These are phyloP conservation scores for Gillenia trifoliata DNA, from an alignment of 306 rosid genomes.

Conservation along the genomic window DNA sequence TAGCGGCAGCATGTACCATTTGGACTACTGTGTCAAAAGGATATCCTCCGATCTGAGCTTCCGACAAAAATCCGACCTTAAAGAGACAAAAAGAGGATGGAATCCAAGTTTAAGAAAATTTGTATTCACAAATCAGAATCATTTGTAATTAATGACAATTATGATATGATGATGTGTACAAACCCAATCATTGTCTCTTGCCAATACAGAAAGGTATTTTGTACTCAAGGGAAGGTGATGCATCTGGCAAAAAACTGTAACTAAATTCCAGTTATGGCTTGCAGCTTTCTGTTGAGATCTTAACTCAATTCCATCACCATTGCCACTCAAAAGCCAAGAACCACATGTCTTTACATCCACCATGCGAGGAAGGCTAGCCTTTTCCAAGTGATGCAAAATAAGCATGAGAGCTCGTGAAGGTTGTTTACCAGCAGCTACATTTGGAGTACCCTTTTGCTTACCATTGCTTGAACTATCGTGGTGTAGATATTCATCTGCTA, in stretches of 20 bases:
- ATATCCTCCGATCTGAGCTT: conserved; percentile 91
- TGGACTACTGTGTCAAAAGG: conserved; percentile 68
- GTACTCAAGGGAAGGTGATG: conserved; percentile 83
- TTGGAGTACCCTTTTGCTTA: conserved; percentile 35
- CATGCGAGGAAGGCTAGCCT: conserved; percentile 62
- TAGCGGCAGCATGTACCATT: conserved; percentile 45
- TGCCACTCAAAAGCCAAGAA: conserved; percentile 73
- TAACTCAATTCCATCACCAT: conserved; percentile 73
- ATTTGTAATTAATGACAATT: not conserved
- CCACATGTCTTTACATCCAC: conserved; percentile 78
- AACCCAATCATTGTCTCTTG: conserved; percentile 97
- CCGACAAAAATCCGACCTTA: conserved; percentile 90
- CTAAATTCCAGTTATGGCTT: conserved; percentile 87
- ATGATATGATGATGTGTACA: conserved; percentile 12
- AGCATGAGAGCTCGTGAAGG: conserved; percentile 66
- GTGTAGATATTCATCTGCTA: conserved; percentile 80
- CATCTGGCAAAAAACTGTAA: conserved; percentile 78
- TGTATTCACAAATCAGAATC: conserved; percentile 1
- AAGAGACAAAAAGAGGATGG: conserved; percentile 22
- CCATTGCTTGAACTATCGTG: conserved; percentile 40
- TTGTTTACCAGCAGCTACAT: conserved; percentile 31
- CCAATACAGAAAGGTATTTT: conserved; percentile 75
- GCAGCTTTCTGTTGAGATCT: conserved; percentile 87
- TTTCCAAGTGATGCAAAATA: conserved; percentile 77
- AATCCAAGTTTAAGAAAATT: conserved; percentile 10